phyloP scores from a whole-genome alignment of 2,329 filamentous ascomycete genomes.

The Fusarium pininemorale region DNA sequence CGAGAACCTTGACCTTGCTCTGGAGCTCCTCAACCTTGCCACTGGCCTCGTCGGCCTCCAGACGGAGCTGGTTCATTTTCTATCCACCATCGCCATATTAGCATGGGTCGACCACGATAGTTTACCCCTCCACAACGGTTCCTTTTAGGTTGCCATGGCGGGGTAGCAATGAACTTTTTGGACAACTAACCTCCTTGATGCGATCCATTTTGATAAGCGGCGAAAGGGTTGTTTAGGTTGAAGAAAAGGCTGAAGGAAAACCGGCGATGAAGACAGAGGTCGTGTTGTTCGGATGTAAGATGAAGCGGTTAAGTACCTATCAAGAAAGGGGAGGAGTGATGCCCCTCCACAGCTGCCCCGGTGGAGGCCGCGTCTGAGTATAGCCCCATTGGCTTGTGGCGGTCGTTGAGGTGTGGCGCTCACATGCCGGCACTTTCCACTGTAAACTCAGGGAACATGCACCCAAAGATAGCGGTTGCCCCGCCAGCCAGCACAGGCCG shows the following conservation, averaged over 20 bases:
- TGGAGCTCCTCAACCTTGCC: conserved; percentile 88
- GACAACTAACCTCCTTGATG: conserved; percentile 82
- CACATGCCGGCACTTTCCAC: conserved; percentile 28
- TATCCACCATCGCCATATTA: conserved; percentile 51
- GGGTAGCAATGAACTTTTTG: conserved; percentile 39
- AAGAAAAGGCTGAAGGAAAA: conserved; percentile 27
- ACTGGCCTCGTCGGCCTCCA: conserved; percentile 88
- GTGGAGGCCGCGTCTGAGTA: conserved; percentile 33
- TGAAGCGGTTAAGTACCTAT: conserved; percentile 45
- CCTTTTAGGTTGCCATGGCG: conserved; percentile 42
- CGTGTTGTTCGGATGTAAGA: conserved; percentile 47
- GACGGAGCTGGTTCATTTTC: conserved; percentile 95
- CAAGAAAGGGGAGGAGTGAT: conserved; percentile 50
- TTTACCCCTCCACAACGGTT: conserved; percentile 45
- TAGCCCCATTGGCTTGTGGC: conserved; percentile 45
- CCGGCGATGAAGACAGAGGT: conserved; percentile 44
- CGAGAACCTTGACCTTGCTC: conserved; percentile 84
- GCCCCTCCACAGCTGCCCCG: conserved; percentile 49
- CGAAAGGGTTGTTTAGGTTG: conserved; percentile 9
- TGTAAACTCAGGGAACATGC: not conserved
- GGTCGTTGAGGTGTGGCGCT: conserved; percentile 40
- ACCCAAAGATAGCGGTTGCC: conserved; percentile 40
- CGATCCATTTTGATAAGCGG: conserved; percentile 73
- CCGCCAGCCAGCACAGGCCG: conserved; percentile 40
- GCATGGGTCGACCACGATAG: conserved; percentile 35